These are phyloP conservation scores for Vitellaria paradoxa DNA, from an alignment of 179 eudicot genomes.

Conservation along the genomic window DNA sequence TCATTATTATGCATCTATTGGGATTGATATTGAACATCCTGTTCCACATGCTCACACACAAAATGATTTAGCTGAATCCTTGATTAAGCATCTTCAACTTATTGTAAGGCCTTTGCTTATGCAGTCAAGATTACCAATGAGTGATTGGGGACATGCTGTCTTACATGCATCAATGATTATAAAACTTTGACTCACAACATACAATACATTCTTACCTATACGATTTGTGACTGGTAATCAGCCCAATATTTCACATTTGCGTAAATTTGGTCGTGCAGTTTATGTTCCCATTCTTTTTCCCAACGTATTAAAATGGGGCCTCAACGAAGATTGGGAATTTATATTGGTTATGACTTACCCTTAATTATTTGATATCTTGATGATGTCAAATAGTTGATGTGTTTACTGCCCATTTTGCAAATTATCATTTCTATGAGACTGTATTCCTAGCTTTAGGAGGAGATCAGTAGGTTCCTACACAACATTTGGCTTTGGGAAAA, in stretches of 20 bases:
- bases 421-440: background rate
- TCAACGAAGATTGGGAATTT: constrained; percentile 3
- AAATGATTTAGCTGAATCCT: too few species aligned
- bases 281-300: background rate
- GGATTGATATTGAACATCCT: too few species aligned
- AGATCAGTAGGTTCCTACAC: background rate
- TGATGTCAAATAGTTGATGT: background rate
- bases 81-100: too few species aligned
- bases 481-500: too few species aligned
- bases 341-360: background rate
- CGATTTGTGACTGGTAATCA: background rate
- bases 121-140: background rate
- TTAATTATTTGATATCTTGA: background rate
- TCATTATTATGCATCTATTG: constrained; percentile 10
- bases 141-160: constrained; percentile 12
- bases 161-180: constrained; percentile 16
- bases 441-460: background rate
- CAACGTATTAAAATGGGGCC: constrained; percentile 14
- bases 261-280: background rate
- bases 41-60: too few species aligned
- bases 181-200: background rate
- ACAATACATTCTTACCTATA: constrained; percentile 6
- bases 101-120: constrained; percentile 10
- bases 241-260: constrained; percentile 18
- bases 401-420: too few species aligned